Evolutionary conservation across 73 alveolate genomes (phyloP).

Genomic region (Effrenium voratum): DNA sequence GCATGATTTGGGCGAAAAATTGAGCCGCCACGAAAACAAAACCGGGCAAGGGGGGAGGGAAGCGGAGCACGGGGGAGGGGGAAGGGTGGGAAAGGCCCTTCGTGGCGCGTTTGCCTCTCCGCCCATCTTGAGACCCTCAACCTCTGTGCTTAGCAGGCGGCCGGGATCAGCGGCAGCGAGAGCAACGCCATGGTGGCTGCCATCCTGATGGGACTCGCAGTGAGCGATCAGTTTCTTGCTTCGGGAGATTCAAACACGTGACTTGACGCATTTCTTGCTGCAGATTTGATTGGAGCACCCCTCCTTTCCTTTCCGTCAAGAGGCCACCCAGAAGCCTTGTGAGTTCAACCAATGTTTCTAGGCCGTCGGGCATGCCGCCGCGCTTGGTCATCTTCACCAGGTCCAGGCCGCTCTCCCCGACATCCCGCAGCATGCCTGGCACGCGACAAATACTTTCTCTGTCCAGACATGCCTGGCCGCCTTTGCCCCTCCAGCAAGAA

Average conservation of each 20-base stretch:
- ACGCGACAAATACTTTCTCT: neutral
- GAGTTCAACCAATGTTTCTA: neutral
- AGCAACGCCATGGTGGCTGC: constrained; percentile 55
- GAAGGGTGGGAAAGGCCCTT: no score
- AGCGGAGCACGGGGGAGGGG: no score
- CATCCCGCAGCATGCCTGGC: constrained; percentile 79
- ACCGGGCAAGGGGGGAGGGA: no score
- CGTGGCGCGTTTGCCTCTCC: neutral
- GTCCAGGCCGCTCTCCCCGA: constrained; percentile 77
- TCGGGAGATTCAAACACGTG: no score
- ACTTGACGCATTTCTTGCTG: no score
- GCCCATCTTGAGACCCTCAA: neutral
- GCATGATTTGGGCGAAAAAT: no score
- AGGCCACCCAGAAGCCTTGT: neutral
- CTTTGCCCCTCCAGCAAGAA: no score
- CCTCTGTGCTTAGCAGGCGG: neutral
- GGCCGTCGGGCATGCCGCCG: constrained; percentile 34
- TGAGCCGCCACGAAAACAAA: no score
- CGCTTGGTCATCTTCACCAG: constrained; percentile 80
- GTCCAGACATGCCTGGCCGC: no score
- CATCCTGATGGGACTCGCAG: constrained; percentile 8
- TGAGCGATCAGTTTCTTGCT: no score
- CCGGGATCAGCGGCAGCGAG: constrained; percentile 67
- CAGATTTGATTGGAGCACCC: no score
- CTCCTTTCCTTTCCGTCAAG: neutral